Base-by-base conservation (phyloP, 306 rosid species). In the Mimosa bimucronata region DNA sequence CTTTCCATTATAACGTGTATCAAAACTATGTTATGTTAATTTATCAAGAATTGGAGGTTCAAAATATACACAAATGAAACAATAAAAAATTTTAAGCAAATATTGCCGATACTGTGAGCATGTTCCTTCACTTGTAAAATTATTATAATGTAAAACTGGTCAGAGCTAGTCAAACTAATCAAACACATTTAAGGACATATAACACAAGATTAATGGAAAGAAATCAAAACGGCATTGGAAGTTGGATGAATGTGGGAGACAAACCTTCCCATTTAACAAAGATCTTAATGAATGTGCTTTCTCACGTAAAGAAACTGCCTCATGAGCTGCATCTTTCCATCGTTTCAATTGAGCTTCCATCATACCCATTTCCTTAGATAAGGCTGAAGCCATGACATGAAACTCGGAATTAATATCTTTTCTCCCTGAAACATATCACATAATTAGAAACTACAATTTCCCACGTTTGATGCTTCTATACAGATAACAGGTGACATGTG, bases 321-420 rank as follows among this genome's bases (percentile, higher is more conserved):
- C 97, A 52, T 91, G 91, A 74, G 98, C 94, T 64, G 93, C 89
- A 73, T 93, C 93, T 82, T 93, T 86, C 98, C 99, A 95, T 72
- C 94, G 89, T 84, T 93, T 93, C 82, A 91, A 66, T 76, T 93
- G 99, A 79, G 88, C 89, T 88, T 95, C 96, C 97, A 95, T 88
- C 98, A 95, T 93, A 73, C 84, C 94, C 97, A 95, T 90, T 89
- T 95, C 99, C 80, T 90, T 95, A 76, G 98, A 89, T 86, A 95
- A 87, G 25, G 98, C 94, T 40, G 94, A 91, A 30, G 94, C 89
- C 99, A 95, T 95, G 77, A 95, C 97, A 75, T 30, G 93, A 80
- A 95, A 95, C 87, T 95, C 99, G 5, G 91, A 90, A 83, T 89
- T 95, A 48, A 95, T 87, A 74, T 93, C 99, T 77, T 90, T 92